A percentile compares a stretch with the other conserved stretches of the same genome.
Conservation (phyloP, 805 yeast species). For the Cyberlindnera lachancei region DNA sequence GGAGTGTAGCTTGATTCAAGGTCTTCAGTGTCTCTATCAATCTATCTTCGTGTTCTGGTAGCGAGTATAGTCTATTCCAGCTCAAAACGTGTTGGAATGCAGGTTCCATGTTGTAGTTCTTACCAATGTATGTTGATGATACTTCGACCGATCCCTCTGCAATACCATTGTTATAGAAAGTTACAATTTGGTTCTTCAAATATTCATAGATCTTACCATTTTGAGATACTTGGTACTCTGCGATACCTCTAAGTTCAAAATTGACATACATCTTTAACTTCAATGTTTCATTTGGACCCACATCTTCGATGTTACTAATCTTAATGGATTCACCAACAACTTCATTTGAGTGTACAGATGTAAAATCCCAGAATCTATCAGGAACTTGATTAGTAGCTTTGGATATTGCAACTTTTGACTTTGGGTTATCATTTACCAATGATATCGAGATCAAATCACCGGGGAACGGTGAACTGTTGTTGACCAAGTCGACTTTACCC, state of each 20-base stretch:
- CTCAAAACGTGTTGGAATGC: conserved; percentile 47
- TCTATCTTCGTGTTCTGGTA: conserved; percentile 35
- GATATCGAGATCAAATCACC: conserved; percentile 33
- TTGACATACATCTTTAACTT: conserved; percentile 52
- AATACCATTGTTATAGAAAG: conserved; percentile 30
- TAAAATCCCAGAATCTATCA: conserved; percentile 55
- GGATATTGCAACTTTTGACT: conserved; percentile 46
- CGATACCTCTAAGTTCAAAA: conserved; percentile 55
- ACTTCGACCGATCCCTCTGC: conserved; percentile 42
- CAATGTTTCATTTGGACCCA: conserved; percentile 44
- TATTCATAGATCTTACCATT: conserved; percentile 42
- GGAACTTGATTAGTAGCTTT: conserved; percentile 58
- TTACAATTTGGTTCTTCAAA: conserved; percentile 39
- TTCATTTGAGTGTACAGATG: conserved; percentile 67
- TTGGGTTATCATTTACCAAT: conserved; percentile 45
- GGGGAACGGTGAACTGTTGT: conserved; percentile 23
- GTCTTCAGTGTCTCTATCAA: conserved; percentile 40
- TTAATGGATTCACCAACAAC: conserved; percentile 63
- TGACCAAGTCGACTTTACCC: conserved; percentile 37
- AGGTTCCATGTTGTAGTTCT: conserved; percentile 48
- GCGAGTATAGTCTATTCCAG: conserved; percentile 35
- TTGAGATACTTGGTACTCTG: conserved; percentile 41
- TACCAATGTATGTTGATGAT: conserved; percentile 63
- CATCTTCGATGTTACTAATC: conserved; percentile 48
- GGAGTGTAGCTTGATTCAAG: conserved; percentile 46